A percentile compares a stretch with the other conserved stretches of the same genome.
Evolutionary conservation across 2,329 filamentous ascomycete species (phyloP).

Genomic region (Epichloe baconii): DNA sequence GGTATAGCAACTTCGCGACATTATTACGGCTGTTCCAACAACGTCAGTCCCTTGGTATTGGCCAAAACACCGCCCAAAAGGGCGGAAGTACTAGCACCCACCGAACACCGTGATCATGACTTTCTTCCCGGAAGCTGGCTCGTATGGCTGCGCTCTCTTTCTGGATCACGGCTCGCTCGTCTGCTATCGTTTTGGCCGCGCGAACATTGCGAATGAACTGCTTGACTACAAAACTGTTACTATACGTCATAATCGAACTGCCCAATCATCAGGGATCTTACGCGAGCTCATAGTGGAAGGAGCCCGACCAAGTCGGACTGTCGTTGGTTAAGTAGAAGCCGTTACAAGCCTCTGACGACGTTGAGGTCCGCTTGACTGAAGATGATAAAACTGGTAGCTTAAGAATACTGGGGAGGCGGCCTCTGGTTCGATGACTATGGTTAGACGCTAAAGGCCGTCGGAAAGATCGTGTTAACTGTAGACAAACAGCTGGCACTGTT

Average conservation of each 20-base stretch:
- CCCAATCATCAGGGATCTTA: conserved; percentile 12
- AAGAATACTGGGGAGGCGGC: background rate
- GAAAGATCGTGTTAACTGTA: background rate
- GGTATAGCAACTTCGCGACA: conserved; percentile 94
- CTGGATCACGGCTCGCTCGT: conserved; percentile 94
- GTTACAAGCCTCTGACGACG: background rate
- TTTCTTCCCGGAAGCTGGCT: conserved; percentile 95
- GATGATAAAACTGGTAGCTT: background rate
- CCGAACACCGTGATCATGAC: conserved; percentile 81
- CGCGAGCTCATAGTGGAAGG: conserved; percentile 26
- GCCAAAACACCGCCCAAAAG: background rate
- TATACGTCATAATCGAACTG: conserved; percentile 6
- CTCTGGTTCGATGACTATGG: background rate
- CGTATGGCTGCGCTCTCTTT: conserved; percentile 97
- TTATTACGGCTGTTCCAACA: conserved; percentile 67
- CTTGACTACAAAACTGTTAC: conserved; percentile 54
- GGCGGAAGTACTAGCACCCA: conserved; percentile 29
- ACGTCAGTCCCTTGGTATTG: background rate
- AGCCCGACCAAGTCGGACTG: background rate
- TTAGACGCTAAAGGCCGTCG: background rate
- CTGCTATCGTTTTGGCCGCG: conserved; percentile 95
- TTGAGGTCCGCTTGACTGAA: background rate
- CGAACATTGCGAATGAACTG: conserved; percentile 99
- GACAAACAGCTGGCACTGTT: background rate
- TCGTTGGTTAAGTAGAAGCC: background rate